Conservation (phyloP, 371 early-diverging fungal species). For the Basidiobolus heterosporus region DNA sequence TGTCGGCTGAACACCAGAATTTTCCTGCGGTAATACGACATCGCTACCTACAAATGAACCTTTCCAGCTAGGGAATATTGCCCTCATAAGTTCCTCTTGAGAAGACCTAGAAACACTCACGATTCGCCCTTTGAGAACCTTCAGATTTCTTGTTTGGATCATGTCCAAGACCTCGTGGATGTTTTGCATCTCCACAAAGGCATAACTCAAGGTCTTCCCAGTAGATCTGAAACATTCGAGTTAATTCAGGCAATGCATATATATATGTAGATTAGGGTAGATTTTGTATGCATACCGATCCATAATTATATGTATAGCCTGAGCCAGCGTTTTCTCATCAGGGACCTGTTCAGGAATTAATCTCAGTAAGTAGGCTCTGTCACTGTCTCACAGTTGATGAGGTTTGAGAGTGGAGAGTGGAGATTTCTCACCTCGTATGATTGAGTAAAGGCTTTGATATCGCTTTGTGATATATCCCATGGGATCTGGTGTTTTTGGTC, state of each 20-base stretch:
- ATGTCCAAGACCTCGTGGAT: constrained; percentile 12
- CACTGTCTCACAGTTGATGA: too few species aligned
- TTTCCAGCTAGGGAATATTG: constrained; percentile 36
- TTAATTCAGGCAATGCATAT: too few species aligned
- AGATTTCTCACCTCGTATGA: too few species aligned
- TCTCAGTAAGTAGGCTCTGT: too few species aligned
- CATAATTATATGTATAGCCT: constrained; percentile 36
- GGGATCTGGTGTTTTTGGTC: constrained; percentile 21
- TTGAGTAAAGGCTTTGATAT: constrained; percentile 15
- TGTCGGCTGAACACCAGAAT: constrained; percentile 17
- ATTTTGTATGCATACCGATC: too few species aligned
- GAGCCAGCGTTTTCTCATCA: constrained; percentile 14
- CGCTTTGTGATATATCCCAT: constrained; percentile 32
- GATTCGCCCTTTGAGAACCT: constrained; percentile 30
- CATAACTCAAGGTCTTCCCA: constrained; percentile 40
- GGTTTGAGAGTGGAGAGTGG: too few species aligned
- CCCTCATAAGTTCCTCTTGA: constrained; percentile 32
- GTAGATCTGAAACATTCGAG: constrained; percentile 8
- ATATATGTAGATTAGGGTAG: too few species aligned
- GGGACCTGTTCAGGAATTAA: constrained; percentile 18
- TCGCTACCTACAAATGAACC: constrained; percentile 21
- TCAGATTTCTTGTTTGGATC: constrained; percentile 19
- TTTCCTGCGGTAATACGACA: constrained; percentile 19
- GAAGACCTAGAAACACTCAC: constrained; percentile 27
- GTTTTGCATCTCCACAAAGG: constrained; percentile 37